Evolutionary conservation across 192 early-diverging fungal genomes (phyloP).

Genomic region (Umbelopsis vinacea): DNA sequence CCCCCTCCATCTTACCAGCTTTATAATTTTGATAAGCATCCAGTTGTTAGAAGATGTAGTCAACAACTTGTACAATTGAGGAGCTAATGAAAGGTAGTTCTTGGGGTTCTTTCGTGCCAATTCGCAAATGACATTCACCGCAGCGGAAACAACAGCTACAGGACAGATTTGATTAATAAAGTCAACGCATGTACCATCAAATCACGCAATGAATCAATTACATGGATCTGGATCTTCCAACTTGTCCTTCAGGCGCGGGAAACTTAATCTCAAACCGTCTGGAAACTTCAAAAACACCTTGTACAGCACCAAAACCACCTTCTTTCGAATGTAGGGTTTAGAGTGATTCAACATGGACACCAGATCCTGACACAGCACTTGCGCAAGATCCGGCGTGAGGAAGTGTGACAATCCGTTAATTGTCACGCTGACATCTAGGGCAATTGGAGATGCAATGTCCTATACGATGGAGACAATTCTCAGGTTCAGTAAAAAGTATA

Average conservation of each 20-base stretch:
- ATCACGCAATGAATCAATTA: constrained; percentile 42
- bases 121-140: constrained; percentile 97
- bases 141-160: constrained; percentile 87
- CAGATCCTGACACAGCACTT: constrained; percentile 86
- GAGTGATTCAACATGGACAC: constrained; percentile 89
- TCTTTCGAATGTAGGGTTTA: constrained; percentile 91
- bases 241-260: constrained; percentile 83
- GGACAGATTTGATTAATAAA: constrained; percentile 1
- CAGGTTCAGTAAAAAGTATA: too few relatives aligned
- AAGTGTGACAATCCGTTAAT: constrained; percentile 92
- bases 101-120: constrained; percentile 90
- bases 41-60: constrained; percentile 95
- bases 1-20: constrained; percentile 70
- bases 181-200: neutral
- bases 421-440: constrained; percentile 86
- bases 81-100: constrained; percentile 93
- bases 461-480: constrained; percentile 29
- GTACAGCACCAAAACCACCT: constrained; percentile 87
- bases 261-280: constrained; percentile 80
- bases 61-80: constrained; percentile 89
- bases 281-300: constrained; percentile 90
- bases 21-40: constrained; percentile 99
- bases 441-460: constrained; percentile 86
- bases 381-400: constrained; percentile 88
- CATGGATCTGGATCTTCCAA: constrained; percentile 92